These are phyloP conservation scores for Curvularia eragrostidis DNA, from an alignment of 2,329 filamentous ascomycete species.

Conservation along the genomic window DNA sequence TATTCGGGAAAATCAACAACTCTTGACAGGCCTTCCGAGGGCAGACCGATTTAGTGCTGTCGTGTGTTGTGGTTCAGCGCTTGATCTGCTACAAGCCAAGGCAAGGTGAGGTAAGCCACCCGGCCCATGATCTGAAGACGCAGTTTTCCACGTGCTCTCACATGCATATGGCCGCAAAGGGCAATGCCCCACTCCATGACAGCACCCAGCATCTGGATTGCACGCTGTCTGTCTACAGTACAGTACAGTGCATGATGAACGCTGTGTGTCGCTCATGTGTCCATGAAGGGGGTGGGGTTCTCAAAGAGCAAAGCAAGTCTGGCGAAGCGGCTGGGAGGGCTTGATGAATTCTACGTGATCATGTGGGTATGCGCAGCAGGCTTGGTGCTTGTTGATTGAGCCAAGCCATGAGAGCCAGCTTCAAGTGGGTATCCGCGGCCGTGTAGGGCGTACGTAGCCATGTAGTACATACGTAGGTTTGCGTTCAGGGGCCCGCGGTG, in stretches of 20 bases:
- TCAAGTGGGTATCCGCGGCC: slow-evolving; percentile 13
- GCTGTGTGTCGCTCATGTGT: not conserved
- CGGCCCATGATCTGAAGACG: not conserved
- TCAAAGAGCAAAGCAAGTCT: not conserved
- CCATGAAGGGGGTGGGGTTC: not conserved
- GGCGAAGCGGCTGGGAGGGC: not conserved
- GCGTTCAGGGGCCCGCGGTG: slow-evolving; percentile 2
- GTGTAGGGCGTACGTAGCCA: slow-evolving; percentile 2
- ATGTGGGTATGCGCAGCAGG: not conserved
- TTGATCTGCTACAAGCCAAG: slow-evolving; percentile 10
- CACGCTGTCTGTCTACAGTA: not conserved
- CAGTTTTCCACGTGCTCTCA: slow-evolving; percentile 7
- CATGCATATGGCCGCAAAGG: slow-evolving; percentile 9
- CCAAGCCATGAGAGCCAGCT: not conserved
- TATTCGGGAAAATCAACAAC: not conserved
- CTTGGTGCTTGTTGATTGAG: not conserved
- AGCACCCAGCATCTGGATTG: slow-evolving; percentile 2
- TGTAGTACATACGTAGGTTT: no score
- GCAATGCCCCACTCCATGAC: slow-evolving; percentile 7
- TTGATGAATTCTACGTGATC: not conserved
- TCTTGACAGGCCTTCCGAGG: not conserved
- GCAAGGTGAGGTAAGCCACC: slow-evolving; percentile 5
- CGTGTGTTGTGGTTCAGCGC: slow-evolving; percentile 6
- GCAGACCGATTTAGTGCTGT: slow-evolving; percentile 1
- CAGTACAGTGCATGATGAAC: no score